Evolutionary conservation across 2,329 filamentous ascomycete species (phyloP).

Genomic region (Neurospora sp.): DNA sequence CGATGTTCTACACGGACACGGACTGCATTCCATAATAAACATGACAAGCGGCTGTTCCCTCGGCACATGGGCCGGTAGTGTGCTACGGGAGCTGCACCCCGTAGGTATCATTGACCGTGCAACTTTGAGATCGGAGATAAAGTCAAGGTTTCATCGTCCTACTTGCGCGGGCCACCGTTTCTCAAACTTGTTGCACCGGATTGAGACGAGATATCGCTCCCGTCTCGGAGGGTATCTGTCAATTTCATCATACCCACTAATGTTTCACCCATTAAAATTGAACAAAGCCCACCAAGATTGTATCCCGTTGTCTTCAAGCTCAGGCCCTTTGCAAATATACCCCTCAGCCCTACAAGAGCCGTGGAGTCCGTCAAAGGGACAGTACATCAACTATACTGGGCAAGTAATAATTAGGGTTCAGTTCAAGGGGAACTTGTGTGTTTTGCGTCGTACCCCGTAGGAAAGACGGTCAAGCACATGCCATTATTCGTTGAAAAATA

Average conservation of each 20-base stretch:
- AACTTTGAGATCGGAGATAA: neutral
- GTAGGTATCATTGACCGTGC: neutral
- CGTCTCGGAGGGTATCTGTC: neutral
- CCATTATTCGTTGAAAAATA: neutral
- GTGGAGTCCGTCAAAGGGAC: neutral
- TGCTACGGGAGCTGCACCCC: neutral
- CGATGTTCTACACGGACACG: neutral
- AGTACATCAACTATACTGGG: neutral
- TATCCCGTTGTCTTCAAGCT: neutral
- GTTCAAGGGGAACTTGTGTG: neutral
- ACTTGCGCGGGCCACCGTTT: neutral
- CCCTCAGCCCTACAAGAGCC: neutral
- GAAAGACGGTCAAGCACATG: neutral
- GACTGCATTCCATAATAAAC: neutral
- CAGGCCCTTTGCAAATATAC: neutral
- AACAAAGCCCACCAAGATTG: neutral
- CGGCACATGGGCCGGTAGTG: neutral
- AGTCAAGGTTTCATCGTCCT: neutral
- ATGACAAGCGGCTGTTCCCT: neutral
- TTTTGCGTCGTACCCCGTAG: neutral
- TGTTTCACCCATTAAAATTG: neutral
- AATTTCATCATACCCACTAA: neutral
- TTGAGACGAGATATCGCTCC: neutral
- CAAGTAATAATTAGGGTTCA: neutral
- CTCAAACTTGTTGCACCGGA: neutral